Percentiles rank a stretch among this genome's conserved stretches.
Conservation (phyloP, 73 alveolate species). For the Uronychia binucleata region DNA sequence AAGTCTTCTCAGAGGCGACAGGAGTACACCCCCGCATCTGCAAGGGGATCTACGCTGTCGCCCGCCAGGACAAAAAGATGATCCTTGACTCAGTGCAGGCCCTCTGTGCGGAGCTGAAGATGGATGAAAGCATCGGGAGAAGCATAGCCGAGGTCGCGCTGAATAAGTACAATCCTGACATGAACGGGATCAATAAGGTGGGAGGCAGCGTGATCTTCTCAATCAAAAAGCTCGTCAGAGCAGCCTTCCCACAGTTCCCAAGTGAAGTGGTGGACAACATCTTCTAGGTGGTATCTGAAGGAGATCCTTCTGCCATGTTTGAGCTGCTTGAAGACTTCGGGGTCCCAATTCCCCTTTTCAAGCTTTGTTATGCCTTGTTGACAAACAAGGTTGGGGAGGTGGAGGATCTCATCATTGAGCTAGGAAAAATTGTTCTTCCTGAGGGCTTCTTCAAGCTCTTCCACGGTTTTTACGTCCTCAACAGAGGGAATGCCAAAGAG, state of each 20-base stretch:
- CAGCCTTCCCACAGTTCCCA: not conserved
- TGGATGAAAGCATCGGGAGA: not conserved
- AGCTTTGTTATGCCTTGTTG: not conserved
- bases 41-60: conserved; percentile 1
- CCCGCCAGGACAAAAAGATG: not conserved
- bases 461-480: not conserved
- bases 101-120: not conserved
- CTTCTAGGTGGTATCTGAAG: conserved; percentile 9
- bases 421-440: not conserved
- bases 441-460: not conserved
- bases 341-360: not conserved
- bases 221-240: conserved; percentile 1
- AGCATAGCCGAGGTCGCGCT: conserved; percentile 14
- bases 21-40: conserved; percentile 15
- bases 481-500: not conserved
- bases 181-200: not conserved
- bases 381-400: not conserved
- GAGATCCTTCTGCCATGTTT: not conserved
- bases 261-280: conserved; percentile 5
- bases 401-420: not conserved
- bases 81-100: not conserved
- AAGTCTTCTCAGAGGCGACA: not conserved
- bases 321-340: not conserved
- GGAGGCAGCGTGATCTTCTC: not conserved
- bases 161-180: conserved; percentile 5